Conservation (phyloP, 169 alveolate species). For the Plasmodium fragile region DNA sequence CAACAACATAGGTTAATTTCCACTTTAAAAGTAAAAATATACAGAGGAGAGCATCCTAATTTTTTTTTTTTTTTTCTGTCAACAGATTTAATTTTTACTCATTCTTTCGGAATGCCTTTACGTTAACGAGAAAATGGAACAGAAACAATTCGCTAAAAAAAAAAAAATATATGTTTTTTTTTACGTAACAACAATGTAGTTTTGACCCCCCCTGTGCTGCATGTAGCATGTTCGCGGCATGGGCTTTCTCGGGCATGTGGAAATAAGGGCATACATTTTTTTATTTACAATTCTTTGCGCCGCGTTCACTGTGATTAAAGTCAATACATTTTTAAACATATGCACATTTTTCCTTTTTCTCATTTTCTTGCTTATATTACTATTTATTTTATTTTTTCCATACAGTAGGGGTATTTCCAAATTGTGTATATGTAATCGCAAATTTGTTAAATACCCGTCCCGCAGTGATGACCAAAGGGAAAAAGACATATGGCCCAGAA, state of each 20-base stretch:
- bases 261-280: not conserved
- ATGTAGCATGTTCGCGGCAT: not conserved
- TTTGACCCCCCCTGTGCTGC: not conserved
- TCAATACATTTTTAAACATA: not conserved
- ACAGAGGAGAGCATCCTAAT: not conserved
- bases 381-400: not conserved
- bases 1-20: not conserved
- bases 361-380: not conserved
- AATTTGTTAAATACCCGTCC: not conserved
- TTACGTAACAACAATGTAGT: not conserved
- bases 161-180: not conserved
- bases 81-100: not conserved
- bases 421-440: not conserved
- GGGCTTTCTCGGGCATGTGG: not conserved
- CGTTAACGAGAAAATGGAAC: not conserved
- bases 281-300: not conserved
- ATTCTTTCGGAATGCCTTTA: not conserved
- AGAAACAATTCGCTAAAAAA: not conserved
- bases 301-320: not conserved
- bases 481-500: conserved; percentile 9
- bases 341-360: not conserved
- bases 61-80: not conserved
- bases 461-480: not conserved
- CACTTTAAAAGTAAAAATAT: not conserved
- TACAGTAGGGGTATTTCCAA: not conserved